A percentile compares a stretch with the other conserved stretches of the same genome.
These are phyloP conservation scores for Tolypocladium album DNA, from an alignment of 2,329 filamentous ascomycete genomes.

Conservation along the genomic window DNA sequence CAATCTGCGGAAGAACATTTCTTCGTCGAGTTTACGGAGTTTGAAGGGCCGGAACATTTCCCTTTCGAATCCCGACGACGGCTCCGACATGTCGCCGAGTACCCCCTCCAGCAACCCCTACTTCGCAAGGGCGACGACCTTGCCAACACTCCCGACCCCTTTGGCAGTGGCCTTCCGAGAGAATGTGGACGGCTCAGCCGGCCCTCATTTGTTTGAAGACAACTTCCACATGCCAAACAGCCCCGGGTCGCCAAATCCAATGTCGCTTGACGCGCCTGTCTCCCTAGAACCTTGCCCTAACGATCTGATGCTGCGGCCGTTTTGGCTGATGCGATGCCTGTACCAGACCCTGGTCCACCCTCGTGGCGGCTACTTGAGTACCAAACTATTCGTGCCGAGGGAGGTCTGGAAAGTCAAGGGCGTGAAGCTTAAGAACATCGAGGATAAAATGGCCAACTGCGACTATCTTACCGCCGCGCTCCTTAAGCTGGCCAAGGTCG, in stretches of 20 bases:
- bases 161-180: slow-evolving; percentile 52
- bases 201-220: slow-evolving; percentile 73
- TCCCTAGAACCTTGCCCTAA: slow-evolving; percentile 86
- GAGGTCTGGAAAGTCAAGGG: slow-evolving; percentile 92
- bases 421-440: slow-evolving; percentile 81
- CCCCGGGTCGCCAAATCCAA: slow-evolving; percentile 54
- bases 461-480: slow-evolving; percentile 85
- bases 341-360: slow-evolving; percentile 90
- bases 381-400: slow-evolving; percentile 80
- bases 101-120: slow-evolving; percentile 64
- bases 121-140: slow-evolving; percentile 42
- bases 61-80: slow-evolving; percentile 47
- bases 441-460: slow-evolving; percentile 89
- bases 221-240: slow-evolving; percentile 60
- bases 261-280: slow-evolving; percentile 56
- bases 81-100: slow-evolving; percentile 56
- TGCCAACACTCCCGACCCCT: slow-evolving; percentile 59
- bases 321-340: slow-evolving; percentile 93
- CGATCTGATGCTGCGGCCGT: slow-evolving; percentile 81
- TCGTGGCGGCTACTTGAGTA: slow-evolving; percentile 83
- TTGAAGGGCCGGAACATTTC: slow-evolving; percentile 68
- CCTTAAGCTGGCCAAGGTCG: slow-evolving; percentile 70
- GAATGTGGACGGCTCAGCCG: slow-evolving; percentile 45
- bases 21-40: slow-evolving; percentile 59
- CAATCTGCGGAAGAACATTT: slow-evolving; percentile 53